Evolutionary conservation across 106 monocot species (phyloP), one percentile per base, ranked within the genome.

Genomic region (Dioscorea dumetorum): DNA sequence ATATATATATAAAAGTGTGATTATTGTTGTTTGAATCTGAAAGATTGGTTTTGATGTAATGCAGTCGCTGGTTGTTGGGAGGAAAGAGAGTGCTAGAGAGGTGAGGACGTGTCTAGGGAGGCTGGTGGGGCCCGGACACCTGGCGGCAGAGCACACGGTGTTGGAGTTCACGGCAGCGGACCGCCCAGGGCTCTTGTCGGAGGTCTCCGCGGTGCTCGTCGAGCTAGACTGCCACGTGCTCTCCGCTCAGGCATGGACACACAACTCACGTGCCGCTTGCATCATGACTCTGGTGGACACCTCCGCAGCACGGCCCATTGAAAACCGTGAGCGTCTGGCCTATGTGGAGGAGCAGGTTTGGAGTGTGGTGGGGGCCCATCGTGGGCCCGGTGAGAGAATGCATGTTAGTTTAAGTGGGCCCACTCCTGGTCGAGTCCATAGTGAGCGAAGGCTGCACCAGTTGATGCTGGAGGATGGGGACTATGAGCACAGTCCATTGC

Each of bases 161-260:
- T n/a, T 87, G 5, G 87, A 87, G 78, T n/a, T 83, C 34, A 78
- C 75, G 10, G 84, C 54, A 14, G 16, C 66, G 3, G 88, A 88
- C 71, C 63, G 71, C 14, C 88, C 84, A 5, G 88, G 88, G 20
- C 67, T 88, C 33, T 81, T 88, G n/a, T 84, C 88, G 31, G 81
- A 82, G 64, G 57, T 88, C 24, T 71, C 70, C 2, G 77, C 84
- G 8, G 84, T 84, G 8, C 56, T 88, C 35, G 67, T 59, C 9
- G 68, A 64, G 35, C 73, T 76, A 31, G 72, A 65, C 24, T 84
- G 78, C 79, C 49, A 60, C 49, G 72, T 88, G 1, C 64, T 74
- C 4, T 72, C 71, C 8, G 69, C 61, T 65, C 69, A 74, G 65
- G 88, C 71, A 18, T 89, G 88, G 88, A 81, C 84, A 21, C 88